phyloP scores from a whole-genome alignment of 2,329 filamentous ascomycete species.

The Clathrospora elynae region DNA sequence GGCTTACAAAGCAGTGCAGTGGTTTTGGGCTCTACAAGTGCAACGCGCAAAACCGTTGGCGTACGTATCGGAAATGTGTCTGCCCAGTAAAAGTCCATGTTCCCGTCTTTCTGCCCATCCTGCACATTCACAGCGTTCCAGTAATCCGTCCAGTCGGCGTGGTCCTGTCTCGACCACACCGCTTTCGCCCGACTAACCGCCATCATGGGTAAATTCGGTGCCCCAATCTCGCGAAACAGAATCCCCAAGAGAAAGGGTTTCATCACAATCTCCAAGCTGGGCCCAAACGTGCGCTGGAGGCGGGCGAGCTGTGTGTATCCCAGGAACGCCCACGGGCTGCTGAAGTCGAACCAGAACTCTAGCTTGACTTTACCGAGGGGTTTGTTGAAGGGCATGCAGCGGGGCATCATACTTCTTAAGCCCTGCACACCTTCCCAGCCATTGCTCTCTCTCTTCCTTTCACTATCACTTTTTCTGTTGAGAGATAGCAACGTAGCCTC shows the following conservation, averaged over 20 bases:
- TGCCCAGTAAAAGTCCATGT: conserved; percentile 39
- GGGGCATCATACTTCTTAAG: conserved; percentile 33
- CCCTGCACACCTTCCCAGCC: conserved; percentile 17
- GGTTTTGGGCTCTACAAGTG: conserved; percentile 32
- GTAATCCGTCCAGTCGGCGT: conserved; percentile 39
- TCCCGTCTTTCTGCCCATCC: conserved; percentile 28
- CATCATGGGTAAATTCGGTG: conserved; percentile 38
- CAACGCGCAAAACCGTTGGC: conserved; percentile 40
- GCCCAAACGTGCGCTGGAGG: conserved; percentile 34
- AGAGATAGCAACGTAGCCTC: conserved; percentile 34
- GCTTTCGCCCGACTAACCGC: conserved; percentile 35
- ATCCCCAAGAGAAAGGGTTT: conserved; percentile 44
- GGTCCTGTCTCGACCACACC: conserved; percentile 36
- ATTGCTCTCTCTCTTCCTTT: background rate
- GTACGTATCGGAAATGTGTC: conserved; percentile 43
- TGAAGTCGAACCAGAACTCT: conserved; percentile 46
- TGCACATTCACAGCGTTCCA: conserved; percentile 43
- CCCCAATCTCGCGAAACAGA: conserved; percentile 45
- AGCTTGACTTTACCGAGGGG: conserved; percentile 20
- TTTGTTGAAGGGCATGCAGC: conserved; percentile 19
- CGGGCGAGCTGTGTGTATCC: conserved; percentile 42
- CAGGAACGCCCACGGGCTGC: conserved; percentile 43
- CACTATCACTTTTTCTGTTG: no score
- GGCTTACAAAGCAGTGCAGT: conserved; percentile 34
- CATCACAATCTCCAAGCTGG: conserved; percentile 32